Evolutionary conservation across 495 filamentous ascomycete species (phyloP).

Genomic region (Tuber melanosporum): DNA sequence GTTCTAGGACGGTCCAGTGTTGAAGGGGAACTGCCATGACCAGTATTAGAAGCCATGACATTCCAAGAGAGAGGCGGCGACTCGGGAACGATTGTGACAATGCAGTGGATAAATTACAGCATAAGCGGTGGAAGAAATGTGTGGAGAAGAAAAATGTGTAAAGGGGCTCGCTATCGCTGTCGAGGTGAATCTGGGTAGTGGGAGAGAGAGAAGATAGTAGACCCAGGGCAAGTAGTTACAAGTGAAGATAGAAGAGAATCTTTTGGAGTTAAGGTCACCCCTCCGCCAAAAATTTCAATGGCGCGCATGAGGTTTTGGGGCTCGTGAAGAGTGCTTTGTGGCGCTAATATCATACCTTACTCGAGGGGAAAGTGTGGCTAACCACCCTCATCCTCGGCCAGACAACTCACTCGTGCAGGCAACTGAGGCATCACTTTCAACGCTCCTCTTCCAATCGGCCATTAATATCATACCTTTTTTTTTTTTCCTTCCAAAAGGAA

Average conservation of each 20-base stretch:
- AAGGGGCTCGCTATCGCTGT: slow-evolving; percentile 11
- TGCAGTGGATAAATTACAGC: slow-evolving; percentile 4
- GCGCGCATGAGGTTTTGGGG: slow-evolving; percentile 22
- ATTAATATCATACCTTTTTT: neutral
- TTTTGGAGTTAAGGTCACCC: slow-evolving; percentile 33
- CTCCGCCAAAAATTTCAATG: slow-evolving; percentile 32
- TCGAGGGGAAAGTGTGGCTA: neutral
- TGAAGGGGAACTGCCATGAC: slow-evolving; percentile 38
- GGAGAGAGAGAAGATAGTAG: neutral
- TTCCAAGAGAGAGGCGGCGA: slow-evolving; percentile 26
- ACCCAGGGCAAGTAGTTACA: slow-evolving; percentile 20
- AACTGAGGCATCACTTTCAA: neutral
- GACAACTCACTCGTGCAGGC: slow-evolving; percentile 9
- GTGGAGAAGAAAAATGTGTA: neutral
- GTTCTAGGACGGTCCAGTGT: slow-evolving; percentile 28
- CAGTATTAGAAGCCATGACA: slow-evolving; percentile 40
- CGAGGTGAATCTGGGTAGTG: slow-evolving; percentile 8
- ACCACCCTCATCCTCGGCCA: slow-evolving; percentile 11
- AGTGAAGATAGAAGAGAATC: slow-evolving; percentile 21
- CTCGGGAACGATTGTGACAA: slow-evolving; percentile 10
- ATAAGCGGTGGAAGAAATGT: neutral
- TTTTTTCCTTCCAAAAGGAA: neutral
- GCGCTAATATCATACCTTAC: neutral
- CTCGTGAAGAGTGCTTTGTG: slow-evolving; percentile 4
- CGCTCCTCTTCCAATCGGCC: neutral